These are phyloP conservation scores for Aspergillus versicolor DNA, from an alignment of 2,329 filamentous ascomycete species.

Conservation along the genomic window DNA sequence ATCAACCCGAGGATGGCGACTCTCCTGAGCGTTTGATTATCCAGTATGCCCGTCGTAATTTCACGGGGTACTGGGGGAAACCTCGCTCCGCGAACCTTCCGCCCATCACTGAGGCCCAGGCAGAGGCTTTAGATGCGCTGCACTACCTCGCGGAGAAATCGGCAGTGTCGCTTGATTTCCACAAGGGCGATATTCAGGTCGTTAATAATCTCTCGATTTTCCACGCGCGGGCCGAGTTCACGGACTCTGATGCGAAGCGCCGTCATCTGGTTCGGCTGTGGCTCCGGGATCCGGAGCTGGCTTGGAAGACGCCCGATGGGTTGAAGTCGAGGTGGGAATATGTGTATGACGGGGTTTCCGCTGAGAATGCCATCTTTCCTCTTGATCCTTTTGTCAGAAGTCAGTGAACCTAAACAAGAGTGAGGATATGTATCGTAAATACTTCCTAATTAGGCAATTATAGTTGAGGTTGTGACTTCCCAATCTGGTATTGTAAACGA, in stretches of 20 bases:
- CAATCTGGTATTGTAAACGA: background rate
- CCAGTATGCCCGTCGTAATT: slow-evolving; percentile 60
- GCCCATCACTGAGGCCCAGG: slow-evolving; percentile 52
- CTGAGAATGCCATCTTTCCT: slow-evolving; percentile 45
- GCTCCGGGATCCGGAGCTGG: slow-evolving; percentile 48
- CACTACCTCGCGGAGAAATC: slow-evolving; percentile 51
- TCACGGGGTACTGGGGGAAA: slow-evolving; percentile 51
- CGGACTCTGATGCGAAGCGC: slow-evolving; percentile 38
- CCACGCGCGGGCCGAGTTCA: slow-evolving; percentile 51
- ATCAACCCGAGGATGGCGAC: slow-evolving; percentile 49
- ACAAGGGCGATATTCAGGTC: slow-evolving; percentile 52
- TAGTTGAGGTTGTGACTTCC: background rate
- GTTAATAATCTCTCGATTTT: slow-evolving; percentile 55
- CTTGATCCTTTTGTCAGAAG: slow-evolving; percentile 29
- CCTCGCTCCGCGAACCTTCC: slow-evolving; percentile 46
- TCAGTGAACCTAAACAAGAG: background rate
- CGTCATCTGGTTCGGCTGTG: slow-evolving; percentile 48
- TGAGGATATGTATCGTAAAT: background rate
- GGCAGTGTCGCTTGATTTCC: slow-evolving; percentile 44
- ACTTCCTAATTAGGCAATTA: background rate
- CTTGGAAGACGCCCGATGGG: slow-evolving; percentile 44
- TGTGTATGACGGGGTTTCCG: slow-evolving; percentile 41
- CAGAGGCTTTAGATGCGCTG: slow-evolving; percentile 53
- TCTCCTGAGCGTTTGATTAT: slow-evolving; percentile 57
- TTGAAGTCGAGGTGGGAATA: slow-evolving; percentile 40